Conservation (phyloP, 768 basidiomycete species). For the Suillus luteus region DNA sequence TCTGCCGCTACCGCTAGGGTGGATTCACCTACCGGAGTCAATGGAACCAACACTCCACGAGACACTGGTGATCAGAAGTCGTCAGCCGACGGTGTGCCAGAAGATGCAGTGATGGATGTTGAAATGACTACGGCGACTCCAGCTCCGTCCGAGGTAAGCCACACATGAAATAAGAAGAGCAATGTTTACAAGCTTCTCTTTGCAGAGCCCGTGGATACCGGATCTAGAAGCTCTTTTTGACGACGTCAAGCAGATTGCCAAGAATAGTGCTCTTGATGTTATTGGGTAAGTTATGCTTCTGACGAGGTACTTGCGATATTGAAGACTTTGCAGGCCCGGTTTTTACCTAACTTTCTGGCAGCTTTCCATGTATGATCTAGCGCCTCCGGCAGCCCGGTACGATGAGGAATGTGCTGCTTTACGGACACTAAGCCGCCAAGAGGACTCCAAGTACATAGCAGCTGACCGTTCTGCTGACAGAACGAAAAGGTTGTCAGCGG, state of each 20-base stretch:
- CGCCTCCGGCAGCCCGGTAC: conserved; percentile 75
- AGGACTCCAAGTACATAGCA: conserved; percentile 59
- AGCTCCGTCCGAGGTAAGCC: conserved; percentile 42
- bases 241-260: conserved; percentile 71
- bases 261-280: conserved; percentile 59
- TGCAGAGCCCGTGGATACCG: conserved; percentile 77
- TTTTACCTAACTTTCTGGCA: conserved; percentile 99
- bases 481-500: conserved; percentile 55
- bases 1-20: conserved; percentile 54
- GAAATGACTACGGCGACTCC: conserved; percentile 37
- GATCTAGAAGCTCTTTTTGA: conserved; percentile 73
- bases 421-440: conserved; percentile 62
- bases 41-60: conserved; percentile 32
- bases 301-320: conserved; percentile 15
- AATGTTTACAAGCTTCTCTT: conserved; percentile 13
- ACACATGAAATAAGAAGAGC: background rate
- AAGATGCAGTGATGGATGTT: conserved; percentile 57
- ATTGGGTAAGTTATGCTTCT: conserved; percentile 60
- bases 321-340: conserved; percentile 59
- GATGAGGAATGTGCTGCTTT: conserved; percentile 72
- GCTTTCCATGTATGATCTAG: conserved; percentile 85
- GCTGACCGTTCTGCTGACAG: conserved; percentile 78
- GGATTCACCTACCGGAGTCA: conserved; percentile 55
- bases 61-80: conserved; percentile 28
- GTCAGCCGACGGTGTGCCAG: conserved; percentile 35